Percentiles rank a stretch among this genome's conserved stretches.
These are phyloP conservation scores for Talaromyces nanjingensis DNA, from an alignment of 495 filamentous ascomycete genomes.

Conservation along the genomic window DNA sequence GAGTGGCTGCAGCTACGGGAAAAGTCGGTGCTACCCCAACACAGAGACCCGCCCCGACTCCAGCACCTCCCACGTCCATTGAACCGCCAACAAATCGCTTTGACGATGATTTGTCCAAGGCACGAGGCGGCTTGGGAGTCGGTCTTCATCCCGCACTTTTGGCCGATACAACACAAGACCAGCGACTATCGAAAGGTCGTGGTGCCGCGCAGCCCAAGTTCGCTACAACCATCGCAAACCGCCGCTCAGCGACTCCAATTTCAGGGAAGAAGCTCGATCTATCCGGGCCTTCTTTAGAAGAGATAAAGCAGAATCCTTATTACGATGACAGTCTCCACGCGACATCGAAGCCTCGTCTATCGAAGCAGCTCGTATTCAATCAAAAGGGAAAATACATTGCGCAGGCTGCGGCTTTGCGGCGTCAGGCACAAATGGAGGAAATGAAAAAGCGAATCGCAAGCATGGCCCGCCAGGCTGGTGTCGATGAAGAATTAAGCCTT, in stretches of 20 bases:
- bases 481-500: conserved; percentile 83
- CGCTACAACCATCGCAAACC: conserved; percentile 52
- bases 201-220: conserved; percentile 48
- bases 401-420: conserved; percentile 79
- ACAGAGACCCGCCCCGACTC: conserved; percentile 21
- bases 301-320: conserved; percentile 72
- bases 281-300: conserved; percentile 60
- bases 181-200: conserved; percentile 51
- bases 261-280: conserved; percentile 52
- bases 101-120: conserved; percentile 41
- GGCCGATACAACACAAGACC: conserved; percentile 60
- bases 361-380: conserved; percentile 81
- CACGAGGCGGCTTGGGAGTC: conserved; percentile 75
- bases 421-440: conserved; percentile 80
- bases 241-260: conserved; percentile 45
- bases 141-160: conserved; percentile 83
- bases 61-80: conserved; percentile 24
- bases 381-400: conserved; percentile 95
- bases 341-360: conserved; percentile 53
- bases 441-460: conserved; percentile 92
- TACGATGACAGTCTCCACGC: conserved; percentile 68
- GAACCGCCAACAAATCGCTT: conserved; percentile 38
- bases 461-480: conserved; percentile 71
- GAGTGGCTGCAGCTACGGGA: conserved; percentile 69
- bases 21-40: conserved; percentile 43